These are phyloP conservation scores for Allium sativum DNA, from an alignment of 106 monocot genomes.

Conservation along the genomic window DNA sequence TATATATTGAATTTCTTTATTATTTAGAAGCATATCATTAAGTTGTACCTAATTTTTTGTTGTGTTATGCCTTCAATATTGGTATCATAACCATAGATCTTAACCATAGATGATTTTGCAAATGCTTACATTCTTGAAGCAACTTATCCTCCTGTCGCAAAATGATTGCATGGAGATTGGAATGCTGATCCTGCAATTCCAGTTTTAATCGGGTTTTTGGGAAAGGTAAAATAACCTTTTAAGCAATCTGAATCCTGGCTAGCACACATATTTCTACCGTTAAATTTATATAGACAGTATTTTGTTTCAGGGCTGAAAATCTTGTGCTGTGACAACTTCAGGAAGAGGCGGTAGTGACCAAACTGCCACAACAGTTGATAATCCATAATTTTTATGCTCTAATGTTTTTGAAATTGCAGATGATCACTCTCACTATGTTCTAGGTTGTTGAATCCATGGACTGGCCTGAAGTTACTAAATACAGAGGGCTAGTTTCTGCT, in stretches of 20 bases:
- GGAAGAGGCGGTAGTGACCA: constrained; percentile 96
- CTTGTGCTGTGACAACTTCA: constrained; percentile 78
- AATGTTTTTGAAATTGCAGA: too few species aligned
- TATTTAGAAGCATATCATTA: too few species aligned
- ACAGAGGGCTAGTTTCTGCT: constrained; percentile 56
- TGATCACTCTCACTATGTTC: neutral
- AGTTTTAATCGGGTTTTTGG: constrained; percentile 90
- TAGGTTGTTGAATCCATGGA: constrained; percentile 84
- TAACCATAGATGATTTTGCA: constrained; percentile 78
- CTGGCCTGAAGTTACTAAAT: constrained; percentile 71
- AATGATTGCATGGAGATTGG: constrained; percentile 77
- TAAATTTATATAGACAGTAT: too few species aligned
- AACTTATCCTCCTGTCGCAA: constrained; percentile 73
- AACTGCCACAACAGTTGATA: constrained; percentile 89
- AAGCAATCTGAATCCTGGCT: too few species aligned
- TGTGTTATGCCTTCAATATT: constrained; percentile 97
- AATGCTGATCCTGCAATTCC: constrained; percentile 64
- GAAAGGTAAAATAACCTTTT: constrained; percentile 82
- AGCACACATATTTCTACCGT: too few species aligned
- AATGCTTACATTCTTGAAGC: constrained; percentile 91
- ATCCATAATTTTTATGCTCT: constrained; percentile 69
- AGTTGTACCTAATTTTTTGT: constrained; percentile 34
- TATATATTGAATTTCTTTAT: neutral
- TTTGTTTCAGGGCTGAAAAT: constrained; percentile 62
- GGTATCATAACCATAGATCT: constrained; percentile 95